Conservation (phyloP, 129 eudicot genomes). For the Saposhnikovia divaricata region DNA sequence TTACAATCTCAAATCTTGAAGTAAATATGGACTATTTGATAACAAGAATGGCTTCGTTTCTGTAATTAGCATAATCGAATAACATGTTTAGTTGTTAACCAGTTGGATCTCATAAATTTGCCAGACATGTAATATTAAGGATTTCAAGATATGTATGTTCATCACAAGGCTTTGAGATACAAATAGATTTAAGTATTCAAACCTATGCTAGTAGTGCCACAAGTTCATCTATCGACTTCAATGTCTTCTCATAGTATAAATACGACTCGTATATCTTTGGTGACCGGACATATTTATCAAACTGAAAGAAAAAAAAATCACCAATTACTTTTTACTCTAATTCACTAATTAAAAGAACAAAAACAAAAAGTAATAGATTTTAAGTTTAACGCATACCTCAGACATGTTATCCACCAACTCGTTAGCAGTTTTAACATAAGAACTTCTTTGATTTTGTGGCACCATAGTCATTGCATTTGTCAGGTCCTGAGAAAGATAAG, state of each 20-base stretch:
- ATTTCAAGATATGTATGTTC: background rate
- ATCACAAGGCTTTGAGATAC: background rate
- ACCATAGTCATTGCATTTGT: constrained; percentile 51
- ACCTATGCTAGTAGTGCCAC: constrained; percentile 53
- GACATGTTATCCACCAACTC: constrained; percentile 80
- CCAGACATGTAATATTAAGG: background rate
- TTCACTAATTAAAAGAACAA: background rate
- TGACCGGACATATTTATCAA: constrained; percentile 60
- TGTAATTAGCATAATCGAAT: background rate
- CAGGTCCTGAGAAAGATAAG: constrained; percentile 71
- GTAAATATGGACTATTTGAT: background rate
- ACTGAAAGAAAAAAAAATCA: constrained; percentile 29
- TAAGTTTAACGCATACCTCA: constrained; percentile 28
- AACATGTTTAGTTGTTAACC: background rate
- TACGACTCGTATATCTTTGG: constrained; percentile 81
- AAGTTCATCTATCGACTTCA: constrained; percentile 72
- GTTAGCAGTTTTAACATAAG: constrained; percentile 64
- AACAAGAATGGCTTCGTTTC: background rate
- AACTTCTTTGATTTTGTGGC: constrained; percentile 31
- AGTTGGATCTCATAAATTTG: background rate
- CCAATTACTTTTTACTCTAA: background rate
- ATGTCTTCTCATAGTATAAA: constrained; percentile 78
- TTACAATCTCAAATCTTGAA: background rate
- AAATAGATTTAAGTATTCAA: background rate
- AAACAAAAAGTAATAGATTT: background rate